These are phyloP conservation scores for Eimeria mitis DNA, from an alignment of 169 alveolate species.

Conservation along the genomic window DNA sequence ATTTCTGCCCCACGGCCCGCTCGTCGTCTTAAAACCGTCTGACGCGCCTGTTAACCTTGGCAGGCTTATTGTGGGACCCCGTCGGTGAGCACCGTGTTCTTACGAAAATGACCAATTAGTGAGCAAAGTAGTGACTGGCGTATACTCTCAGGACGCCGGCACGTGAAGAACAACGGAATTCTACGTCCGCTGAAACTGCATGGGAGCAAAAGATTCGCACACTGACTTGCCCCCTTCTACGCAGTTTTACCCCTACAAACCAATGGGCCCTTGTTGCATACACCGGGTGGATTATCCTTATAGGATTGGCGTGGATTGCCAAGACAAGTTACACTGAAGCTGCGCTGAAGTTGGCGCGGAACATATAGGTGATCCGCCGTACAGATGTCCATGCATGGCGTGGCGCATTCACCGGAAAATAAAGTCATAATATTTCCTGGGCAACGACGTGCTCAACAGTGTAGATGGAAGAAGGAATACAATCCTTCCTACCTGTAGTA, in stretches of 20 bases:
- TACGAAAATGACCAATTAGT: not conserved
- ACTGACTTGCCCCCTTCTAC: not conserved
- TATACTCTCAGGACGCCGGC: constrained; percentile 16
- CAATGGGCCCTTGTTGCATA: not conserved
- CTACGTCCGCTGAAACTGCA: not conserved
- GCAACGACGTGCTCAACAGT: constrained; percentile 52
- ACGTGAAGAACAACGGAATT: not conserved
- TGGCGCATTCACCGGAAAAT: not conserved
- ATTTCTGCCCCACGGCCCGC: constrained; percentile 14
- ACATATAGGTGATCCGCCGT: not conserved
- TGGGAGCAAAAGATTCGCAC: constrained; percentile 1
- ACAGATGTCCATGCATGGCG: not conserved
- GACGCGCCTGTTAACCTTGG: constrained; percentile 54
- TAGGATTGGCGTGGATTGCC: constrained; percentile 33
- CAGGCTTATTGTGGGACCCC: not conserved
- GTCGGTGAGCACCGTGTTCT: not conserved
- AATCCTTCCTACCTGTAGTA: constrained; percentile 46
- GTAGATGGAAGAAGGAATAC: constrained; percentile 23
- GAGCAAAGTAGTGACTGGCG: constrained; percentile 1
- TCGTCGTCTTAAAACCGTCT: constrained; percentile 37
- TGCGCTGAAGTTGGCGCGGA: constrained; percentile 8
- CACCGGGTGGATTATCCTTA: constrained; percentile 28
- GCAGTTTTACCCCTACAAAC: not conserved
- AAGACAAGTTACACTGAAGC: constrained; percentile 38
- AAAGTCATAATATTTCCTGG: constrained; percentile 51